These are phyloP conservation scores for Karstenula rhodostoma DNA, from an alignment of 2,329 filamentous ascomycete genomes.

Conservation along the genomic window DNA sequence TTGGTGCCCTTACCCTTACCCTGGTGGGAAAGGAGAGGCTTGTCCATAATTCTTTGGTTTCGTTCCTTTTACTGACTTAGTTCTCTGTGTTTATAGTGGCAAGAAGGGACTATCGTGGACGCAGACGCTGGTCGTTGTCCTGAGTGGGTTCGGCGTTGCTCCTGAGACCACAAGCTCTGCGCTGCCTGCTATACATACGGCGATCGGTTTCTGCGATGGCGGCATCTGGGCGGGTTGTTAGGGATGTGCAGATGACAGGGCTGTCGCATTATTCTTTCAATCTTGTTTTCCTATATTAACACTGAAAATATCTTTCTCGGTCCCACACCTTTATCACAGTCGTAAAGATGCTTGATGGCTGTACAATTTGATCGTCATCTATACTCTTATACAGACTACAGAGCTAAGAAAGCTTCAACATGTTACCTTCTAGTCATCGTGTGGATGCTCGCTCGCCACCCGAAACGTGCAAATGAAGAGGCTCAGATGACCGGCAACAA, in stretches of 20 bases:
- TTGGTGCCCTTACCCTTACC: slow-evolving; percentile 30
- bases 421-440: not conserved
- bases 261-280: not conserved
- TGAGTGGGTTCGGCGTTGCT: slow-evolving; percentile 10
- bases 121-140: slow-evolving; percentile 15
- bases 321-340: not conserved
- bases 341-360: not conserved
- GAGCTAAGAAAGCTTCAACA: not conserved
- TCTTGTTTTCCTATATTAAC: not conserved
- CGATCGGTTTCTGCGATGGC: not conserved
- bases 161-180: not conserved
- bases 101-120: slow-evolving; percentile 10
- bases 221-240: not conserved
- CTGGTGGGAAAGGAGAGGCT: slow-evolving; percentile 4
- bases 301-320: not conserved
- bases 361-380: not conserved
- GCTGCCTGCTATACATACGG: not conserved
- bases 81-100: not conserved
- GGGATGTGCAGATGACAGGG: not conserved
- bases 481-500: not conserved
- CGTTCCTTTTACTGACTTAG: slow-evolving; percentile 7
- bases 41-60: slow-evolving; percentile 1
- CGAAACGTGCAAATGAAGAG: not conserved
- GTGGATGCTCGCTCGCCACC: not conserved
- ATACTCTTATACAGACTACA: not conserved